These are phyloP conservation scores for Lolium perenne DNA, from an alignment of 176 grass and related monocot genomes.

Conservation along the genomic window DNA sequence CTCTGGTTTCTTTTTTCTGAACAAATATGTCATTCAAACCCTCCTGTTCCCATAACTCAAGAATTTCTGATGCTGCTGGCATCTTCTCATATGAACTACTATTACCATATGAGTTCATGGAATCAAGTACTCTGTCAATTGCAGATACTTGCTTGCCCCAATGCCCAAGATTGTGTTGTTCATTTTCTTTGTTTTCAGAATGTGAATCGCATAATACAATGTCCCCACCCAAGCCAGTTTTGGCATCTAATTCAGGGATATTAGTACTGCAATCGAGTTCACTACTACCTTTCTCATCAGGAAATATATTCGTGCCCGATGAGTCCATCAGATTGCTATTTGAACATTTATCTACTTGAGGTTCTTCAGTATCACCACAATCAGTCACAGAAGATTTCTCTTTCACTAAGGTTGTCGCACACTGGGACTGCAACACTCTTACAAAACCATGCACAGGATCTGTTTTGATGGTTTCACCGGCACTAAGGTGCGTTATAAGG, in stretches of 20 bases:
- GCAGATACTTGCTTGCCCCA: conserved; percentile 35
- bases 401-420: conserved; percentile 18
- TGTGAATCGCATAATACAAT: neutral
- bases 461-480: conserved; percentile 11
- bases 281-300: neutral
- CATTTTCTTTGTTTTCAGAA: conserved; percentile 37
- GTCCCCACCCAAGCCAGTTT: conserved; percentile 4
- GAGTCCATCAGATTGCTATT: conserved; percentile 1
- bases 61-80: conserved; percentile 66
- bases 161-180: conserved; percentile 1
- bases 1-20: conserved; percentile 23
- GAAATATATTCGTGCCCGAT: neutral
- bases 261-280: neutral
- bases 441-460: conserved; percentile 41
- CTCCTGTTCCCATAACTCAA: conserved; percentile 58
- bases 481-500: conserved; percentile 32
- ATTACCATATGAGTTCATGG: conserved; percentile 43
- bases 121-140: conserved; percentile 61
- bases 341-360: conserved; percentile 3
- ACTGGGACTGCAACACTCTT: conserved; percentile 47
- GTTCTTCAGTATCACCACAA: conserved; percentile 23
- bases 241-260: neutral
- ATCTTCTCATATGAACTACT: conserved; percentile 44
- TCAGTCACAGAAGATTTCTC: conserved; percentile 28
- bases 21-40: conserved; percentile 39